Conservation (phyloP, 78 protist species). For the Planoprotostelium fungivorum region DNA sequence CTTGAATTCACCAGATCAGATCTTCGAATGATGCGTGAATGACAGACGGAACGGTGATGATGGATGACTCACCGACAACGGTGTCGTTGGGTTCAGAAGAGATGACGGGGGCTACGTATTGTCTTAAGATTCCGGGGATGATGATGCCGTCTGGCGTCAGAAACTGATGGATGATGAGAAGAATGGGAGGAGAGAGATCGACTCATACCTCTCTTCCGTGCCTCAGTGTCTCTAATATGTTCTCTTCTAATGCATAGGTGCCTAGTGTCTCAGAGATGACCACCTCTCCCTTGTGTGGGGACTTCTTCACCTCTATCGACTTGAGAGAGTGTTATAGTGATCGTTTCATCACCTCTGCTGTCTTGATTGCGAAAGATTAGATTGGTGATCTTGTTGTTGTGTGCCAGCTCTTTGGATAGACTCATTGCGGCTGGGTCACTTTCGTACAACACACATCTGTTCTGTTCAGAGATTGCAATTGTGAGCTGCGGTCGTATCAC, state of each 20-base stretch:
- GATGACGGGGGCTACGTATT: background rate
- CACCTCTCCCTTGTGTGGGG: background rate
- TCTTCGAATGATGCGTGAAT: background rate
- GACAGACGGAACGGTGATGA: background rate
- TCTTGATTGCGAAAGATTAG: background rate
- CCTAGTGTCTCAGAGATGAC: background rate
- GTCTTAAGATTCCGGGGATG: background rate
- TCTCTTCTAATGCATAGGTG: background rate
- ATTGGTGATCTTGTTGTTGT: background rate
- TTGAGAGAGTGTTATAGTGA: background rate
- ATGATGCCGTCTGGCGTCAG: background rate
- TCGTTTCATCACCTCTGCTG: background rate
- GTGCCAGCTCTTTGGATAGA: background rate
- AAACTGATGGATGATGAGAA: background rate
- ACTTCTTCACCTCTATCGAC: background rate
- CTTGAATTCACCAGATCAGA: background rate
- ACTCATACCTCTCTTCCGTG: background rate
- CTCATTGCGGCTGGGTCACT: background rate
- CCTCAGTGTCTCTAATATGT: background rate
- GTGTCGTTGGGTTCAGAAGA: background rate
- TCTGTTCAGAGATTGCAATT: background rate
- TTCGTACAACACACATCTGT: background rate
- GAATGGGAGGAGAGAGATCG: background rate
- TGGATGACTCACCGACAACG: background rate
- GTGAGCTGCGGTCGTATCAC: background rate